Evolutionary conservation across 1,139 yeast species (phyloP), one percentile per base, ranked within the genome.

Genomic region (Geotrichum phurueaensis): DNA sequence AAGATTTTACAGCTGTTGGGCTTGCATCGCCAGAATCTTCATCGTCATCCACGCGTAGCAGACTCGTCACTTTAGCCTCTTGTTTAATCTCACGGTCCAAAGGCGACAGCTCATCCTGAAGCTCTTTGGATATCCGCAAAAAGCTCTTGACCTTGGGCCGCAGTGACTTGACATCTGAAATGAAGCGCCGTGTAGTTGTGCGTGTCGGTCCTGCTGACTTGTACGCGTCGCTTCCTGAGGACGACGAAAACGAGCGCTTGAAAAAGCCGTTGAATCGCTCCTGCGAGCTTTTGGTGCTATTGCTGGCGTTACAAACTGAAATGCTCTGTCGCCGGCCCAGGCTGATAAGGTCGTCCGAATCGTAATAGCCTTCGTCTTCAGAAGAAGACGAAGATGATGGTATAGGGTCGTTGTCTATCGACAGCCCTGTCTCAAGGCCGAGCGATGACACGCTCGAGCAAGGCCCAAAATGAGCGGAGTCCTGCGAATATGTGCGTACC

Each of bases 51-150:
- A 67, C 72, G 20, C 75, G 64, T 31, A 73, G 62, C 15, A 73
- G 68, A 27, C 65, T 61, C 27, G 76, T 72, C 36, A 72, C 65
- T 47, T 70, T 73, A 0, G 75, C 74, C 58, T 73, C 76, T 4
- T 66, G 70, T 56, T 67, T 65, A 51, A 73, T 68, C 62, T 73
- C 76, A 49, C 64, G 70, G 51, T 71, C 76, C 47, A 69, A 60
- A 1, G 76, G 76, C 20, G 72, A 64, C 61, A 62, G 45, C 63
- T 73, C 76, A 22, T 71, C 72, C 33, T 67, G 72, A 22, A 73
- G 66, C 33, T 73, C 75, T 15, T 67, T 63, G 2, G 74, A 65
- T 10, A 73, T 67, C 7, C 76, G 68, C 63, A 71, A 60, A 56
- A 73, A 69, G 54, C 67, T 64, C 59, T 71, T 70, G 36, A 65